Conservation (phyloP, 805 yeast species). For the Dipodascopsis uninucleata region DNA sequence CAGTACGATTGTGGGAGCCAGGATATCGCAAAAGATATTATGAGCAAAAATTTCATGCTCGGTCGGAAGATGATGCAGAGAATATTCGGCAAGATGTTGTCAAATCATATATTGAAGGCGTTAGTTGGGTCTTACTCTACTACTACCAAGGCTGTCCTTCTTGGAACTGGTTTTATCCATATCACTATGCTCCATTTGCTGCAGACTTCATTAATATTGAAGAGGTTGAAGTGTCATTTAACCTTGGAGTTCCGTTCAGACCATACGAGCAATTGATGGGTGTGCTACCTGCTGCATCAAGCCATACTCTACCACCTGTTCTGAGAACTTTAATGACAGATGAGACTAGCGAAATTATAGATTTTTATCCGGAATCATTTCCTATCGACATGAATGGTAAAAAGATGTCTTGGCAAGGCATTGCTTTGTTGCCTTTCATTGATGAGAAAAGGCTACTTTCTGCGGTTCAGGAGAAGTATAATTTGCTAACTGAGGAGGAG, state of each 20-base stretch:
- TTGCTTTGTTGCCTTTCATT: slow-evolving; percentile 84
- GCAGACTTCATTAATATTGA: slow-evolving; percentile 65
- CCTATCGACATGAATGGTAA: slow-evolving; percentile 93
- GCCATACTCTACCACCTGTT: slow-evolving; percentile 76
- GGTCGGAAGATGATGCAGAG: slow-evolving; percentile 48
- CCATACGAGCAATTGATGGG: slow-evolving; percentile 95
- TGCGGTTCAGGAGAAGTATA: slow-evolving; percentile 64
- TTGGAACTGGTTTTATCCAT: slow-evolving; percentile 97
- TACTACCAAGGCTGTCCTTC: slow-evolving; percentile 98
- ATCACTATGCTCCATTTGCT: slow-evolving; percentile 97
- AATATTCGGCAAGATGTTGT: slow-evolving; percentile 58
- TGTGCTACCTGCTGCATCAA: slow-evolving; percentile 90
- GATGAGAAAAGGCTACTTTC: slow-evolving; percentile 71
- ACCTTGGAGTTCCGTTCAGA: slow-evolving; percentile 70
- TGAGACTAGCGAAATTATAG: slow-evolving; percentile 76
- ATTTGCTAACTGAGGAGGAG: slow-evolving; percentile 63
- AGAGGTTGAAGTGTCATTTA: slow-evolving; percentile 50
- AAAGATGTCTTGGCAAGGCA: slow-evolving; percentile 93
- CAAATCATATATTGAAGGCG: slow-evolving; percentile 80
- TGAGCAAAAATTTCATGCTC: slow-evolving; percentile 61
- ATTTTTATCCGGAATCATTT: slow-evolving; percentile 85
- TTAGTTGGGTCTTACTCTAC: slow-evolving; percentile 91
- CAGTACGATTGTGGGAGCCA: slow-evolving; percentile 73
- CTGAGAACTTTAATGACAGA: slow-evolving; percentile 80
- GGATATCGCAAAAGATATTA: slow-evolving; percentile 86